Percentiles rank a stretch among this genome's conserved stretches.
These are phyloP conservation scores for Raddia guianensis DNA, from an alignment of 176 grass and related monocot species.

Conservation along the genomic window DNA sequence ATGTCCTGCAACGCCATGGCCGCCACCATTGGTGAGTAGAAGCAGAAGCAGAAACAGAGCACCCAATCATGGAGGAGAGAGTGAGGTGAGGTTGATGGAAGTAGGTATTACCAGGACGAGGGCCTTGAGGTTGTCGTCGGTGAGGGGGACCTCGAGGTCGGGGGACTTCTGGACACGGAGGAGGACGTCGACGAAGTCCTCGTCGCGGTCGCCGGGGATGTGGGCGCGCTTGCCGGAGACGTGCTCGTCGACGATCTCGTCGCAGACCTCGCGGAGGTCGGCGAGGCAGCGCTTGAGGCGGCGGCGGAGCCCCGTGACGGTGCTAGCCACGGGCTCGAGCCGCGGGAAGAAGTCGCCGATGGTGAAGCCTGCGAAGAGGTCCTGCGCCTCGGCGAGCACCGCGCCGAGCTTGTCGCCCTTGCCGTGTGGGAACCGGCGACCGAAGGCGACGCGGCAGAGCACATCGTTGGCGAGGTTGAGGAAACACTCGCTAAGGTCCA, in stretches of 20 bases:
- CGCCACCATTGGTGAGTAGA: not conserved
- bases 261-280: constrained; percentile 42
- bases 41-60: not conserved
- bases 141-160: constrained; percentile 48
- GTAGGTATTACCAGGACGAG: constrained; percentile 35
- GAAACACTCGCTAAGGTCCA: constrained; percentile 49
- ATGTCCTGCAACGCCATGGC: constrained; percentile 25
- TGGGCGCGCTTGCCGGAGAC: not conserved
- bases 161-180: constrained; percentile 48
- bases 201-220: constrained; percentile 11
- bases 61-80: not conserved
- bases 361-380: constrained; percentile 45
- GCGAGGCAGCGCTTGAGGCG: constrained; percentile 38
- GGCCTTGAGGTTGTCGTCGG: constrained; percentile 49
- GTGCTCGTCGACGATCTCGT: constrained; percentile 45
- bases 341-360: constrained; percentile 46
- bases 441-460: constrained; percentile 54
- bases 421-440: constrained; percentile 17
- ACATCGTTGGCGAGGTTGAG: constrained; percentile 46
- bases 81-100: too few relatives aligned
- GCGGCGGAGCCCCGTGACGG: constrained; percentile 32
- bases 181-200: constrained; percentile 54
- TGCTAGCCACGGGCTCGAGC: constrained; percentile 36
- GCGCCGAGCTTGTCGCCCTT: constrained; percentile 22
- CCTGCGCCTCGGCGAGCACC: constrained; percentile 42